These are phyloP conservation scores for Mycena vulgaris DNA, from an alignment of 768 basidiomycete species.

Conservation along the genomic window DNA sequence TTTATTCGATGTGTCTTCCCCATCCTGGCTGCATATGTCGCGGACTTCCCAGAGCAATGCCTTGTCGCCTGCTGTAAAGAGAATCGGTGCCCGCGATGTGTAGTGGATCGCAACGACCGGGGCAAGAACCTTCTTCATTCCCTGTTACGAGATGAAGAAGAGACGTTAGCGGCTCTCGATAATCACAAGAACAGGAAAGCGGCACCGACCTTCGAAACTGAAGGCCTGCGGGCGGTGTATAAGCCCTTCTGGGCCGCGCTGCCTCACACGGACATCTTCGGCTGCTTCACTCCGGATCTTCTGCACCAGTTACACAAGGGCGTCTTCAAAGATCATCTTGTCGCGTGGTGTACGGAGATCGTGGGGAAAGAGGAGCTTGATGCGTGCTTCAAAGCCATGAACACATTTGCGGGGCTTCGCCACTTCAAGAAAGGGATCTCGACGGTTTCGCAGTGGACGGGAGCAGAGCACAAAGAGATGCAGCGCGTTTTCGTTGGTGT, in stretches of 20 bases:
- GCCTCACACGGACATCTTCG: constrained; percentile 52
- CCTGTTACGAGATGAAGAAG: background rate
- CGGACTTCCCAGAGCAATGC: too few relatives aligned
- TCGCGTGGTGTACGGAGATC: constrained; percentile 43
- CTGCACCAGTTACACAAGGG: constrained; percentile 61
- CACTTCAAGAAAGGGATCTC: constrained; percentile 29
- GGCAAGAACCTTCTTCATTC: constrained; percentile 16
- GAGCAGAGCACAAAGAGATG: constrained; percentile 25
- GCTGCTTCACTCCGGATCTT: constrained; percentile 32
- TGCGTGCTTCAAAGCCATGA: constrained; percentile 46
- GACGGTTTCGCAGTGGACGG: constrained; percentile 21
- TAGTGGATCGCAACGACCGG: constrained; percentile 29
- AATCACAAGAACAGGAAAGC: background rate
- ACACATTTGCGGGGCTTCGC: background rate
- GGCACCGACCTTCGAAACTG: background rate
- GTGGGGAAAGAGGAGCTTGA: constrained; percentile 47
- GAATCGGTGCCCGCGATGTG: constrained; percentile 23
- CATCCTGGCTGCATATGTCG: too few relatives aligned
- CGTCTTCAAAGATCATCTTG: constrained; percentile 55
- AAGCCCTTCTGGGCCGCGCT: constrained; percentile 51
- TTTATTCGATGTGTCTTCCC: constrained; percentile 40
- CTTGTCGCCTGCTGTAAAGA: constrained; percentile 37
- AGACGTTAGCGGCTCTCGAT: background rate
- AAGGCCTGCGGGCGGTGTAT: background rate
- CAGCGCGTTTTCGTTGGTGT: constrained; percentile 40